These are phyloP conservation scores for Pyrus hybrid DNA, from an alignment of 331 rosid genomes.

Conservation along the genomic window DNA sequence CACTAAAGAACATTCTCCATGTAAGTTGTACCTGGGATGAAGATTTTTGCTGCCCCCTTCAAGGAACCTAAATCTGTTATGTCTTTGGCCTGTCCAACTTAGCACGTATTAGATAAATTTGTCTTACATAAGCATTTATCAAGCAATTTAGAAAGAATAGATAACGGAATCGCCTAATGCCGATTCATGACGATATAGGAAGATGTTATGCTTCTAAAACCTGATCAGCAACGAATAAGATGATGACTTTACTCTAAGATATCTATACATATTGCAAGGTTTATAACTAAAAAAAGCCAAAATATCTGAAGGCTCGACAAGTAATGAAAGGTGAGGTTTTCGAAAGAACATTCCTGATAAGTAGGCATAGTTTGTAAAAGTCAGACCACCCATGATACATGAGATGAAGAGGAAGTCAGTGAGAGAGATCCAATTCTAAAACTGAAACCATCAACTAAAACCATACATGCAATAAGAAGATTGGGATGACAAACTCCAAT, in stretches of 20 bases:
- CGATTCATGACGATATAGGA: too few relatives aligned
- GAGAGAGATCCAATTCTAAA: neutral
- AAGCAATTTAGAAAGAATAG: too few relatives aligned
- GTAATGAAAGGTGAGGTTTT: neutral
- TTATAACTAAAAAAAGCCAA: neutral
- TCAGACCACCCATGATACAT: neutral
- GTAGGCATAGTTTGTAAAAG: too few relatives aligned
- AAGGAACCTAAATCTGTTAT: slow-evolving; percentile 82
- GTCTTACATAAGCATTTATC: too few relatives aligned
- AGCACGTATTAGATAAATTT: slow-evolving; percentile 18
- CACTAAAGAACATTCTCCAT: neutral
- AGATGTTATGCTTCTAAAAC: too few relatives aligned
- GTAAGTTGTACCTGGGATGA: slow-evolving; percentile 88
- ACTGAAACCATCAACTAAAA: neutral
- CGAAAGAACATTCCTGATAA: neutral
- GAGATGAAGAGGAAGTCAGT: neutral
- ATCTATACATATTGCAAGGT: too few relatives aligned
- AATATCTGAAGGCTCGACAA: neutral
- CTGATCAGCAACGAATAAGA: too few relatives aligned
- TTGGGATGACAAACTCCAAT: neutral
- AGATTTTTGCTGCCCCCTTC: slow-evolving; percentile 68
- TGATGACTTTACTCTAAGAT: too few relatives aligned
- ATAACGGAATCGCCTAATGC: too few relatives aligned
- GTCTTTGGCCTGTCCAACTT: slow-evolving; percentile 73
- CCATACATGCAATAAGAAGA: too few relatives aligned